Conservation (phyloP, 441 rosid genomes). For the Eruca vesicaria region DNA sequence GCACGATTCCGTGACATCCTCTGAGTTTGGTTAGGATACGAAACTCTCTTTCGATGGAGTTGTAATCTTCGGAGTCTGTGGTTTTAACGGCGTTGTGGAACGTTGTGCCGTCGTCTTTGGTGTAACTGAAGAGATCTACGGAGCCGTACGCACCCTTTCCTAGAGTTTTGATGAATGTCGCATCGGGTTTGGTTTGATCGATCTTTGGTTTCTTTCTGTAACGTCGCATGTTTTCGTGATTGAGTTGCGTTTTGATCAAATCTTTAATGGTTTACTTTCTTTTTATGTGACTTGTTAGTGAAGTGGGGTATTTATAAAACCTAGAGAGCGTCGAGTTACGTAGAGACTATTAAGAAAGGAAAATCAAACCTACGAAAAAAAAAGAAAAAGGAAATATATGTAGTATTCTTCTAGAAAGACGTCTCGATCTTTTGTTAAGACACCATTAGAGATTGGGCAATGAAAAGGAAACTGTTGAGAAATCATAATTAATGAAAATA, state of each 20-base stretch:
- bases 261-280: neutral
- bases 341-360: neutral
- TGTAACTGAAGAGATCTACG: constrained; percentile 19
- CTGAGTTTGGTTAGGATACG: neutral
- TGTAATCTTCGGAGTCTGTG: neutral
- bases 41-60: constrained; percentile 1
- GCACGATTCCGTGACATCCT: constrained; percentile 6
- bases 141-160: constrained; percentile 18
- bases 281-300: neutral
- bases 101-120: constrained; percentile 14
- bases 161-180: constrained; percentile 18
- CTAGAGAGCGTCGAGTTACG: neutral
- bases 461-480: neutral
- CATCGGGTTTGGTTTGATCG: neutral
- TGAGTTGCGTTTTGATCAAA: neutral
- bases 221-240: neutral
- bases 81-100: constrained; percentile 14
- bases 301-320: neutral
- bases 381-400: neutral
- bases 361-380: neutral
- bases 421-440: neutral
- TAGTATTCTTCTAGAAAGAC: neutral
- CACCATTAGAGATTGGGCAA: neutral
- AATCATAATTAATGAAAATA: neutral
- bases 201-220: neutral